Evolutionary conservation across 2,329 filamentous ascomycete genomes (phyloP).

Genomic region (Scedosporium dehoogii): DNA sequence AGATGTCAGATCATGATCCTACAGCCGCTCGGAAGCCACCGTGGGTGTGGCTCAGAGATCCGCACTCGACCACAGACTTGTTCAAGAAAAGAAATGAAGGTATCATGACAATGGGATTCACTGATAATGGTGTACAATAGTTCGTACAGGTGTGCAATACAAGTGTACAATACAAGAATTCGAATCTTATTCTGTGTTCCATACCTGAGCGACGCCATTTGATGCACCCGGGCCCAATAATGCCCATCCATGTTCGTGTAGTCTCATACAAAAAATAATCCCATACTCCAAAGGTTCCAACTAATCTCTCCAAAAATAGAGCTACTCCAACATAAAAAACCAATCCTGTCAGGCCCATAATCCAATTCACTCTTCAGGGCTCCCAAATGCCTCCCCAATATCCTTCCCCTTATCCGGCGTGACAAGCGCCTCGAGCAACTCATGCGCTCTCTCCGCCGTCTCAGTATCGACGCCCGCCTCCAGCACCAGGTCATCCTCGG

Average conservation of each 20-base stretch:
- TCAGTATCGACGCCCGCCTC: conserved; percentile 69
- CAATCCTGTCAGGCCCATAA: neutral
- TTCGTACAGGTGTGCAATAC: no score
- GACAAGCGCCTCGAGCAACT: conserved; percentile 69
- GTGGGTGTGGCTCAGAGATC: no score
- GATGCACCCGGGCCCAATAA: neutral
- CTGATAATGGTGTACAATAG: no score
- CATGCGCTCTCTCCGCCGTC: conserved; percentile 70
- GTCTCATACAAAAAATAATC: neutral
- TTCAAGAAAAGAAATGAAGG: no score
- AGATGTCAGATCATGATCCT: no score
- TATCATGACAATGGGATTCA: no score
- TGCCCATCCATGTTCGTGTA: neutral
- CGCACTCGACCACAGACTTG: no score
- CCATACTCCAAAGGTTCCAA: neutral
- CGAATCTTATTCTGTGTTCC: neutral
- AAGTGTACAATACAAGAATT: no score
- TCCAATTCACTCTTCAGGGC: conserved; percentile 14
- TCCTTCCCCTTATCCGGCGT: conserved; percentile 59
- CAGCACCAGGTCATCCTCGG: conserved; percentile 64
- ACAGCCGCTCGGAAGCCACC: no score
- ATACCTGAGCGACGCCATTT: neutral
- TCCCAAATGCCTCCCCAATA: conserved; percentile 29
- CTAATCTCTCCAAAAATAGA: neutral
- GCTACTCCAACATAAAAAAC: neutral